Evolutionary conservation across 352 stramenopile genomes (phyloP).

Genomic region (Blastocystis hominis): DNA sequence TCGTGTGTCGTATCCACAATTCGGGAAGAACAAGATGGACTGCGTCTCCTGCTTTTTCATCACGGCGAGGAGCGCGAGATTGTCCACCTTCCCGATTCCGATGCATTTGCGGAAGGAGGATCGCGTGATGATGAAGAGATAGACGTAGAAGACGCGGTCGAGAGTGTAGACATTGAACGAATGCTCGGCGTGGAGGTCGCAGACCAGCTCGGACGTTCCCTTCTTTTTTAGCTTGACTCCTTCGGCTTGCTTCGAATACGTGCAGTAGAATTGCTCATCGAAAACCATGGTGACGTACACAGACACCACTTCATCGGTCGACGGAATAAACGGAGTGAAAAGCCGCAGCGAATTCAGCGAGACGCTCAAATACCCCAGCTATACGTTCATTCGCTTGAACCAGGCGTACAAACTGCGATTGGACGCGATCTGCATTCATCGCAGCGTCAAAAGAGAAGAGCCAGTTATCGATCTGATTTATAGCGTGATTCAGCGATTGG

Average conservation of each 20-base stretch:
- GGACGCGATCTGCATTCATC: neutral
- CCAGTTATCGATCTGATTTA: conserved; percentile 30
- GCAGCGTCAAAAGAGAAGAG: conserved; percentile 26
- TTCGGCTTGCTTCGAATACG: neutral
- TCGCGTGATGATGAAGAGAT: neutral
- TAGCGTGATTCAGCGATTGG: neutral
- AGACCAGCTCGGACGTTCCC: neutral
- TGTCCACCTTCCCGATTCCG: conserved; percentile 25
- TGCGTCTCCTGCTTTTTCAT: neutral
- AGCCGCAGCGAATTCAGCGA: neutral
- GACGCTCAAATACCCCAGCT: neutral
- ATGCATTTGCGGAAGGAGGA: neutral
- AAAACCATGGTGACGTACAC: neutral
- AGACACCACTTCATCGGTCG: neutral
- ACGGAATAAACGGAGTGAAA: conserved; percentile 7
- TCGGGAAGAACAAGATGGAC: conserved; percentile 38
- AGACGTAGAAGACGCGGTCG: neutral
- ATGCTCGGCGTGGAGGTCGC: neutral
- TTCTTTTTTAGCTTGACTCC: neutral
- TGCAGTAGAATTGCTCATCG: conserved; percentile 50
- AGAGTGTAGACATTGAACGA: neutral
- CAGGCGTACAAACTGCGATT: neutral
- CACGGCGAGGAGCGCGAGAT: neutral
- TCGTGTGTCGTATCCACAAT: neutral
- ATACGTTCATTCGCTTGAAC: neutral